Evolutionary conservation across 1,284 basidiomycete species (phyloP).

Genomic region (Sanghuangporus sanghuang): DNA sequence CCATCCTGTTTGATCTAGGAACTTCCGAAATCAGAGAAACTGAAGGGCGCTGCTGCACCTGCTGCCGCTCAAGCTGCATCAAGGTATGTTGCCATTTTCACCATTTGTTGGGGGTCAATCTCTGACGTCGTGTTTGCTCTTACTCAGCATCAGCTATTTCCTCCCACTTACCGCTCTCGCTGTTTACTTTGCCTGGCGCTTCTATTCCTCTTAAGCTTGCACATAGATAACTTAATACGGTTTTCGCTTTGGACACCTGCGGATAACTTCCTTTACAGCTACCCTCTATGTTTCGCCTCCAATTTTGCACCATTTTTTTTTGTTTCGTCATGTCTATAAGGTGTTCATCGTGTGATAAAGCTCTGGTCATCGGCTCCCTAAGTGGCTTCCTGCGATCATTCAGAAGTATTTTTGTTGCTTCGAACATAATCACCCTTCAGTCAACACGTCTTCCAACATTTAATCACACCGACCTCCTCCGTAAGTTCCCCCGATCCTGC

Average conservation of each 20-base stretch:
- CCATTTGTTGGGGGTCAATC: not conserved
- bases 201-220: slow-evolving; percentile 41
- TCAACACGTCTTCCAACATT: not conserved
- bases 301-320: not conserved
- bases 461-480: not conserved
- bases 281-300: not conserved
- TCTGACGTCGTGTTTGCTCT: slow-evolving; percentile 10
- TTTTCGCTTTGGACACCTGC: slow-evolving; percentile 3
- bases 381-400: not conserved
- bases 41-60: slow-evolving; percentile 29
- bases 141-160: slow-evolving; percentile 67
- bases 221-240: not conserved
- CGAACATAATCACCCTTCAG: slow-evolving; percentile 1
- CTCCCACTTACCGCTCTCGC: slow-evolving; percentile 69
- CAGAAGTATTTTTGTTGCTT: not conserved
- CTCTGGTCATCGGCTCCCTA: not conserved
- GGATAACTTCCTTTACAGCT: not conserved
- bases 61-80: slow-evolving; percentile 44
- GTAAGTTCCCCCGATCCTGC: not conserved
- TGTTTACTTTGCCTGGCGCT: slow-evolving; percentile 80
- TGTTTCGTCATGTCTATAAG: not conserved
- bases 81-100: slow-evolving; percentile 38
- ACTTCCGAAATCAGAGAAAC: slow-evolving; percentile 28
- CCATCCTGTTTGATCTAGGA: slow-evolving; percentile 18
- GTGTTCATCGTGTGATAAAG: not conserved